Percentiles rank a stretch among this genome's conserved stretches.
Evolutionary conservation across 208 protist genomes (phyloP).

Genomic region (Trypanosoma grayi): DNA sequence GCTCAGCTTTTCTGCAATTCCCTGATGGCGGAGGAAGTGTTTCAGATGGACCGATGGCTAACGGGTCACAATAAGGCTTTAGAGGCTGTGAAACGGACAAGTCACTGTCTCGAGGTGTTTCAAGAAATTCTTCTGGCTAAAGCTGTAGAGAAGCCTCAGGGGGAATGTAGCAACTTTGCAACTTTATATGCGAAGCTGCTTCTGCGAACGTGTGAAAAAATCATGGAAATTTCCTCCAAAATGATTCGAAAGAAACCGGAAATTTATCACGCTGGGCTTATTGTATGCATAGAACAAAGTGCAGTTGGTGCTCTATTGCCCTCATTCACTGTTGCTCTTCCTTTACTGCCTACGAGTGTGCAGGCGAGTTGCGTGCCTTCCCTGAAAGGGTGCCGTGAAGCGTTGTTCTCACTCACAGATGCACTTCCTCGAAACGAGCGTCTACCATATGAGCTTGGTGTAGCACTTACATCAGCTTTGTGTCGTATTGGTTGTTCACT

Average conservation of each 20-base stretch:
- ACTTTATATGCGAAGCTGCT: conserved; percentile 68
- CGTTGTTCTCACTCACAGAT: conserved; percentile 58
- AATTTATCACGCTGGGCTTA: conserved; percentile 24
- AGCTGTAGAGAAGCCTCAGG: conserved; percentile 23
- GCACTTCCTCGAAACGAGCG: conserved; percentile 22
- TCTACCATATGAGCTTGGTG: conserved; percentile 50
- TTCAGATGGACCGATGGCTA: conserved; percentile 57
- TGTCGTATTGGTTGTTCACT: conserved; percentile 72
- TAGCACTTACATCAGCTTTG: conserved; percentile 72
- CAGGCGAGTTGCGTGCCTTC: conserved; percentile 38
- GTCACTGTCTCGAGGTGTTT: conserved; percentile 75
- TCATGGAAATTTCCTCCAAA: conserved; percentile 48
- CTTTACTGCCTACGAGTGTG: conserved; percentile 60
- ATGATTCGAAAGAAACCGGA: conserved; percentile 47
- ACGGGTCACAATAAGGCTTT: conserved; percentile 24
- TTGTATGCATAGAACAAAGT: conserved; percentile 57
- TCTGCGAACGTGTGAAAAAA: conserved; percentile 62
- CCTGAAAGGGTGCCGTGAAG: conserved; percentile 65
- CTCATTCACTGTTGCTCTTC: conserved; percentile 74
- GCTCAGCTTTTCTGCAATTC: conserved; percentile 63
- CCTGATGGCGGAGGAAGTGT: conserved; percentile 67
- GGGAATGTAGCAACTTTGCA: conserved; percentile 26
- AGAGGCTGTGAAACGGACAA: conserved; percentile 42
- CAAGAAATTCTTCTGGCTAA: conserved; percentile 72
- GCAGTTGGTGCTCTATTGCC: conserved; percentile 71